Base-by-base conservation (phyloP, 345 rosid genomes). In the Firmiana major region DNA sequence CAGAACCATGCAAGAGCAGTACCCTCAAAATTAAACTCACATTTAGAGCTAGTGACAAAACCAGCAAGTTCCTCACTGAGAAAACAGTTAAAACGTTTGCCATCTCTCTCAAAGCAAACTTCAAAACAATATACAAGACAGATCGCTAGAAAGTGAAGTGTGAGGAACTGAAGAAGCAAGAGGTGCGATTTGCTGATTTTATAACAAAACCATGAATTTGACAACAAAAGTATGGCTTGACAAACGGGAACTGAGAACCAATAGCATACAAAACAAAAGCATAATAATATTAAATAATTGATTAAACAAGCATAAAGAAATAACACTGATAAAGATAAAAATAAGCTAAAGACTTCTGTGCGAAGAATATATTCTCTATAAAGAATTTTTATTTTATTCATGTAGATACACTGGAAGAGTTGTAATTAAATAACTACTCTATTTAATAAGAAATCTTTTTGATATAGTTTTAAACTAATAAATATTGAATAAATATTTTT, bases 41-140 rank as follows among this genome's bases (percentile, higher is more conserved):
- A 75, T 94, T 94, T 45, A 93, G 65, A 17, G 98, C 97, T 42
- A 91, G 16, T 15, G 98, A 93, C 53, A 93, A 79, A 55, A 85
- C 84, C 78, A 94, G 79, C 73, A 91, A 74, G 85, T 90, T 87
- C 77, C 87, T 89, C 75, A 81, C 53, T 2, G 97, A 83, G 63
- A 92, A 75, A 65, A 86, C 63, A 65, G 64, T 78, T 53, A 9
- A 58, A 38, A 87, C 46, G 71, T 68, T 81, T 4, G 57, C 87
- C 97, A 92, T 92, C 69, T 81, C 46, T 46, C 45, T 66, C 17
- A 9, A 63, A 9, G 9, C 42, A 45, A 67, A 28, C 17, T 66
- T 13, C 26, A 21, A 19, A 22, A 15, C 21, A 16, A 22, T 10
- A 42, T 36, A 19, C 46, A 6, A 24, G 22, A 58, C 28, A 21